A percentile compares a stretch with the other conserved stretches of the same genome.
Evolutionary conservation across 2,329 filamentous ascomycete species (phyloP).

Genomic region (Alternaria triticimaculans): DNA sequence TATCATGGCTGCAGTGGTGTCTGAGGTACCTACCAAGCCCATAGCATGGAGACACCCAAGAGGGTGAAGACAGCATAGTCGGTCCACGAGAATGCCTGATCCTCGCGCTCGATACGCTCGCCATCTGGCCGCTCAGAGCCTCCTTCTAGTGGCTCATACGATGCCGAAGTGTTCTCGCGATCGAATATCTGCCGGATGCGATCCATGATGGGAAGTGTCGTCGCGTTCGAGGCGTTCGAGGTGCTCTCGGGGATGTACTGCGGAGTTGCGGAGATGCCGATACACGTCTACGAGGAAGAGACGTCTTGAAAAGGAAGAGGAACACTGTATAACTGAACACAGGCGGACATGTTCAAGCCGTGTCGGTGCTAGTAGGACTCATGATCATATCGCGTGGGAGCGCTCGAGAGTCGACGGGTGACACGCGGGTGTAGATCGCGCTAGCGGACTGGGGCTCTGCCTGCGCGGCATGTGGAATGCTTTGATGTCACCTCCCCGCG

Average conservation of each 20-base stretch:
- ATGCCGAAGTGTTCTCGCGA: constrained; percentile 31
- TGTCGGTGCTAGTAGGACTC: constrained; percentile 11
- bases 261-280: constrained; percentile 1
- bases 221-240: constrained; percentile 9
- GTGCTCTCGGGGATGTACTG: constrained; percentile 8
- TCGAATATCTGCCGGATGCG: constrained; percentile 42
- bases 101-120: constrained; percentile 37
- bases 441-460: constrained; percentile 12
- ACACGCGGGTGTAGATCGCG: constrained; percentile 3
- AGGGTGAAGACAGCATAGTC: constrained; percentile 87
- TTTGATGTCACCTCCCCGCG: constrained; percentile 16
- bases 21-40: constrained; percentile 77
- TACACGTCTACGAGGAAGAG: constrained; percentile 15
- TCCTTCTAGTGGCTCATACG: constrained; percentile 50
- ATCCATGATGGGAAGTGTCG: constrained; percentile 37
- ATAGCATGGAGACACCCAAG: constrained; percentile 91
- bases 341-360: constrained; percentile 32
- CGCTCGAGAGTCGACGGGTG: constrained; percentile 3
- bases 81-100: constrained; percentile 74
- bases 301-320: constrained; percentile 4
- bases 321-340: background rate
- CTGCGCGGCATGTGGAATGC: constrained; percentile 13
- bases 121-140: constrained; percentile 44
- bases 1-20: background rate
- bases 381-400: constrained; percentile 26